Base-by-base conservation (phyloP, 257 asterid species). In the Solanum sejunctum region DNA sequence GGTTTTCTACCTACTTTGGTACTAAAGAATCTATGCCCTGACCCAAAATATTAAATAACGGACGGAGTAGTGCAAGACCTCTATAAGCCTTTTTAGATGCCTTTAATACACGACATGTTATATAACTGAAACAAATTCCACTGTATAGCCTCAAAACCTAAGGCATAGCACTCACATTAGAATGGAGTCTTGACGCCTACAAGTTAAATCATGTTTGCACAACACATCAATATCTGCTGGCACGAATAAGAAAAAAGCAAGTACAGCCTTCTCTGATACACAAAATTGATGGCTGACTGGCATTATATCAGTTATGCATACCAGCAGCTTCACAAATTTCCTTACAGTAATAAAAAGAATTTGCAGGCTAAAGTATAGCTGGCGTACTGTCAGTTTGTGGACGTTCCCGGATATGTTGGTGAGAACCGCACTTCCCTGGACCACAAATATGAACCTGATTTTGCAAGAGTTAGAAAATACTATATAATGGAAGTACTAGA, bases 391-490 rank as follows among this genome's bases (percentile, higher is more conserved):
- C 66, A 97, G 91, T 79, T 89, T 84, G 91, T 88, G 93, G 67
- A 85, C 82, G 55, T 12, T 51, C 80, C 92, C 93, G 0, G 91
- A 88, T 80, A 64, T 79, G 84, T 92, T 94, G 47, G 57, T 87
- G 80, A 96, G 95, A 64, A 88, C 84, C 84, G 85, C 97, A 78
- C 84, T 85, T 51, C 98, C 99, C 21, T 91, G 91, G 89, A 96
- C 92, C 90, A 93, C 93, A 84, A 96, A 96, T 41, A 91, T 56
- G 57, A 95, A 93, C 93, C 99, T 95, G 93, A 72, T 85, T 45
- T 81, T 41, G 77, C 86, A 79, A 64, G 86, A 49, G 60, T 52
- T 85, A 83, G 63, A 73, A 73, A 36, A 49, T 21, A 78, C 67
- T 84, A 36, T 73, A 55, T 5, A 45, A 36, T 17, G 8, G 20